Percentiles rank a stretch among this genome's conserved stretches.
Conservation (phyloP, 2,329 filamentous ascomycete species). For the Penicillium sp. region DNA sequence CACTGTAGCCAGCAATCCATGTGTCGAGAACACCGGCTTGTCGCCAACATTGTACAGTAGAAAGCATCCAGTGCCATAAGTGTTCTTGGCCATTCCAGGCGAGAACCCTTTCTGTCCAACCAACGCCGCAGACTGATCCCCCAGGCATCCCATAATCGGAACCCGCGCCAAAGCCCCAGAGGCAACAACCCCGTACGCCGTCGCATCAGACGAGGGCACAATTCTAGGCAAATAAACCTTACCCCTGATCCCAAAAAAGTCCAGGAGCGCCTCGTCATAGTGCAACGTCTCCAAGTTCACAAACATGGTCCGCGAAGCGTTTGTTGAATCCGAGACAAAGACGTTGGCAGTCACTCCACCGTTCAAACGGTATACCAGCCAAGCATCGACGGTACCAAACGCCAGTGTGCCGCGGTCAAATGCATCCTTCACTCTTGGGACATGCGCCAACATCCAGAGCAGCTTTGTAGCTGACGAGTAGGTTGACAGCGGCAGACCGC, state of each 20-base stretch:
- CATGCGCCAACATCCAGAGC: conserved; percentile 74
- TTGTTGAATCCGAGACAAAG: conserved; percentile 82
- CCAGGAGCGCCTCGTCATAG: conserved; percentile 73
- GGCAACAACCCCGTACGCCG: conserved; percentile 67
- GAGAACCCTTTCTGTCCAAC: conserved; percentile 83
- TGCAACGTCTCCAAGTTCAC: conserved; percentile 77
- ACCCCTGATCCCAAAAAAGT: conserved; percentile 74
- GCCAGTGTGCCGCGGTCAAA: conserved; percentile 73
- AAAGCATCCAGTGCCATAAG: conserved; percentile 87
- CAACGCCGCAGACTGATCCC: conserved; percentile 81
- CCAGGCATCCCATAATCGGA: conserved; percentile 75
- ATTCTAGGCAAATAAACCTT: conserved; percentile 77
- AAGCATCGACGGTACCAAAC: conserved; percentile 85
- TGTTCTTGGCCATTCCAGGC: conserved; percentile 83
- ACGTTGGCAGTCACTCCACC: conserved; percentile 66
- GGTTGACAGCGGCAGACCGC: conserved; percentile 80
- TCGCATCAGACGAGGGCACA: conserved; percentile 72
- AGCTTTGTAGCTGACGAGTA: conserved; percentile 86
- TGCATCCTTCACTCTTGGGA: conserved; percentile 67
- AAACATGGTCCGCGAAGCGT: conserved; percentile 90
- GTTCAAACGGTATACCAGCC: conserved; percentile 79
- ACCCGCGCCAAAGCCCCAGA: conserved; percentile 65
- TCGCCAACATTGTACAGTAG: conserved; percentile 83
- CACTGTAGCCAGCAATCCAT: conserved; percentile 79
- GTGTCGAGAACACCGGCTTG: conserved; percentile 78